Percentiles rank a stretch among this genome's conserved stretches.
phyloP scores from a whole-genome alignment of 2,329 filamentous ascomycete genomes.

The Epichloe elymi region DNA sequence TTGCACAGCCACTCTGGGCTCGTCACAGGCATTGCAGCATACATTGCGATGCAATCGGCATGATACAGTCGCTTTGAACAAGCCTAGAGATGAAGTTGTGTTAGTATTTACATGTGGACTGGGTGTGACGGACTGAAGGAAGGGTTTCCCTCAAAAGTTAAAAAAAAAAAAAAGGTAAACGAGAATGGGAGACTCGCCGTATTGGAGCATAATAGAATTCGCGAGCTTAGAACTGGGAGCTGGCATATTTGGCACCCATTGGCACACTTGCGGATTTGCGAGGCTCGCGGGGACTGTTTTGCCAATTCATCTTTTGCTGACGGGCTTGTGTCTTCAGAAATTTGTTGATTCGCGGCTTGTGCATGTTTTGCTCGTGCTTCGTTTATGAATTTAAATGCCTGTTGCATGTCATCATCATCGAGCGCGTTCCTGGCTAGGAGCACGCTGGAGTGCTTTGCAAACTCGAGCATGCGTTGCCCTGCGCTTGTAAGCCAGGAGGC shows the following conservation, averaged over 20 bases:
- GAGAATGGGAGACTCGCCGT: slow-evolving; percentile 24
- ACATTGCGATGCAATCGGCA: slow-evolving; percentile 28
- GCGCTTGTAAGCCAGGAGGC: slow-evolving; percentile 37
- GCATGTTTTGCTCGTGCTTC: slow-evolving; percentile 22
- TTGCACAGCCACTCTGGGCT: slow-evolving; percentile 32
- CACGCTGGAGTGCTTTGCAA: slow-evolving; percentile 39
- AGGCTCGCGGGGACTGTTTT: slow-evolving; percentile 18
- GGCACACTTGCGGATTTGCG: slow-evolving; percentile 27
- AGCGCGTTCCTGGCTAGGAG: slow-evolving; percentile 36
- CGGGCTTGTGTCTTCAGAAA: background rate
- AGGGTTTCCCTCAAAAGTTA: background rate
- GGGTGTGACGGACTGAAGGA: background rate
- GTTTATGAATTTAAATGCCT: slow-evolving; percentile 30
- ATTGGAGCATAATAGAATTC: slow-evolving; percentile 36
- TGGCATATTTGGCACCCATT: slow-evolving; percentile 36
- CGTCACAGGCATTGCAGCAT: slow-evolving; percentile 22
- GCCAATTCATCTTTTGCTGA: slow-evolving; percentile 1
- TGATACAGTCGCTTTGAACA: slow-evolving; percentile 36
- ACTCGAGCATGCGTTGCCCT: slow-evolving; percentile 36
- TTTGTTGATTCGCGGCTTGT: background rate
- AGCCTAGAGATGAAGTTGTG: slow-evolving; percentile 15
- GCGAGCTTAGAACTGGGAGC: slow-evolving; percentile 33
- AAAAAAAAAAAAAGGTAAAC: background rate
- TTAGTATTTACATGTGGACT: background rate
- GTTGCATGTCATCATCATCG: slow-evolving; percentile 28